Percentiles rank a stretch among this genome's conserved stretches.
phyloP scores from a whole-genome alignment of 164 flowering plant species.

The Macadamia tetraphylla region DNA sequence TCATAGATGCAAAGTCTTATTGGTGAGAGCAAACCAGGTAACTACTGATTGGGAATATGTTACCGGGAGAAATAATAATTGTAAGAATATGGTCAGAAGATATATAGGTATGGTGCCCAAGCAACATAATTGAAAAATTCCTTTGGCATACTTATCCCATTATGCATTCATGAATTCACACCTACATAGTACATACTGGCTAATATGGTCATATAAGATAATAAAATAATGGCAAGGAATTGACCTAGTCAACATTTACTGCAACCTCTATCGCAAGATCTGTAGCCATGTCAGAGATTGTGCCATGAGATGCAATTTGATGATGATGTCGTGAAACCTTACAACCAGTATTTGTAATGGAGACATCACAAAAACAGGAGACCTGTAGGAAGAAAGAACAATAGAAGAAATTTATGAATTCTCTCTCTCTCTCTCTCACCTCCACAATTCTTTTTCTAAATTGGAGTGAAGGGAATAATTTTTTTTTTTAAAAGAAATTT shows the following conservation, averaged over 20 bases:
- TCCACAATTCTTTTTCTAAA: too few relatives aligned
- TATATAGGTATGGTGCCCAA: background rate
- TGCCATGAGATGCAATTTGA: slow-evolving; percentile 52
- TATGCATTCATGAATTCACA: too few relatives aligned
- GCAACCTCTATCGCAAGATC: slow-evolving; percentile 47
- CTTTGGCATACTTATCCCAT: too few relatives aligned
- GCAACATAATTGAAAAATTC: too few relatives aligned
- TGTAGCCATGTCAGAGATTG: slow-evolving; percentile 59
- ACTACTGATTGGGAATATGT: slow-evolving; percentile 63
- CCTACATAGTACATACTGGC: too few relatives aligned
- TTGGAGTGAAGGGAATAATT: too few relatives aligned
- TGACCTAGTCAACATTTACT: slow-evolving; percentile 69
- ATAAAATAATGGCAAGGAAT: slow-evolving; percentile 1
- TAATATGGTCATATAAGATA: background rate
- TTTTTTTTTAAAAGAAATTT: too few relatives aligned
- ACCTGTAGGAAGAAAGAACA: slow-evolving; percentile 27
- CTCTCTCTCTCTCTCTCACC: too few relatives aligned
- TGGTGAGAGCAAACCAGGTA: slow-evolving; percentile 68
- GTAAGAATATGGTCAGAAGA: slow-evolving; percentile 7
- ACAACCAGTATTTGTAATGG: slow-evolving; percentile 23
- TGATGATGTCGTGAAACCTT: slow-evolving; percentile 31
- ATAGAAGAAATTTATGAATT: background rate
- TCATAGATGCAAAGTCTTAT: slow-evolving; percentile 65
- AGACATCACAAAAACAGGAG: slow-evolving; percentile 53
- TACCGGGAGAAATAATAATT: slow-evolving; percentile 30